These are phyloP conservation scores for Lipomyces orientalis DNA, from an alignment of 805 yeast genomes.

Conservation along the genomic window DNA sequence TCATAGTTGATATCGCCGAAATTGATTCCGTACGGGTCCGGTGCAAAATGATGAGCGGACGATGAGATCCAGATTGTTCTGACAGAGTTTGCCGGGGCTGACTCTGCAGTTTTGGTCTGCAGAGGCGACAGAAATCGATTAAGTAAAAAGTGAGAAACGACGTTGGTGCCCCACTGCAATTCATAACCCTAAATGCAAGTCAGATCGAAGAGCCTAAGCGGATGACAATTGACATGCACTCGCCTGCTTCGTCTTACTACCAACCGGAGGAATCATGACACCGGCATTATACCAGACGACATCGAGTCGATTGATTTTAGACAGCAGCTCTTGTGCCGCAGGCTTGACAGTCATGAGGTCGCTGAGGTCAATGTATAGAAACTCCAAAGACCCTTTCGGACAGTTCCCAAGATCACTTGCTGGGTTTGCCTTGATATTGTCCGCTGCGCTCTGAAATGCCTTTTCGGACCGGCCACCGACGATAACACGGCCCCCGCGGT, in stretches of 20 bases:
- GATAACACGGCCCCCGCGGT: neutral
- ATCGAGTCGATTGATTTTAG: conserved; percentile 43
- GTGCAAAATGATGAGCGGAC: conserved; percentile 44
- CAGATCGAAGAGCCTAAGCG: neutral
- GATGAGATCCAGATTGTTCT: conserved; percentile 56
- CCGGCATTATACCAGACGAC: conserved; percentile 53
- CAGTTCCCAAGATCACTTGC: neutral
- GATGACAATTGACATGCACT: neutral
- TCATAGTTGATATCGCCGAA: conserved; percentile 45
- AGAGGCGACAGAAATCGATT: conserved; percentile 50
- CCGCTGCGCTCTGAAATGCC: neutral
- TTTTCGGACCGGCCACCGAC: conserved; percentile 4
- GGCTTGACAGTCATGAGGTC: conserved; percentile 44
- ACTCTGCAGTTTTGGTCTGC: conserved; percentile 46
- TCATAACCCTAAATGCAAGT: conserved; percentile 49
- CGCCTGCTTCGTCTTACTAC: conserved; percentile 47
- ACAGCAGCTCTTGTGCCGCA: conserved; percentile 44
- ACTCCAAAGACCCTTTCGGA: neutral
- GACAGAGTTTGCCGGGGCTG: conserved; percentile 33
- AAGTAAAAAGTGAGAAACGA: conserved; percentile 52
- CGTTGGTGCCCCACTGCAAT: conserved; percentile 53
- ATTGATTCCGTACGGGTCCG: conserved; percentile 46
- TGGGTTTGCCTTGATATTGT: neutral
- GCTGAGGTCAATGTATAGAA: conserved; percentile 1
- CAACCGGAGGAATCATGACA: conserved; percentile 42